Base-by-base conservation (phyloP, 352 stramenopile genomes). In the Phytophthora fragariaefolia region DNA sequence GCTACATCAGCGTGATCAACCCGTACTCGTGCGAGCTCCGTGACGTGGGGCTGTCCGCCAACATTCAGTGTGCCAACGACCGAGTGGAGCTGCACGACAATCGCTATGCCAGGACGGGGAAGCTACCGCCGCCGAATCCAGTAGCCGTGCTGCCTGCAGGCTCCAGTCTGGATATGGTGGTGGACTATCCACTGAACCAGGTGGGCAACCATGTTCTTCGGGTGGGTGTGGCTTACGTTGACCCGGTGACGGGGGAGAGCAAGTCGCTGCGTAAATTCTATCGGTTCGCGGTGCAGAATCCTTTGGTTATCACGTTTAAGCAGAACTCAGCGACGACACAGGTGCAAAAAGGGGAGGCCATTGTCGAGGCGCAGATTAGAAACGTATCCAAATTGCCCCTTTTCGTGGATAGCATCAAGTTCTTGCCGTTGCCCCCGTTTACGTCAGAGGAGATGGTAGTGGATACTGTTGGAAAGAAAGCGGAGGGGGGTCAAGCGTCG, bases 1-100 rank as follows among this genome's bases (percentile, higher is more conserved):
- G 90, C 73, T 97, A 97, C 75, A 96, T 97, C 72, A 95, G 83
- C 58, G 90, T 97, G 18, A 93, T 97, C 54, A 97, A 97, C 71
- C 88, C 89, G 55, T 96, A 92, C 69, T 77, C 82, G 32, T 94
- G 82, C 24, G 83, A 93, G 18, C 48, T 96, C 23, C 78, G 83
- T 12, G 82, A 96, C 61, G 88, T 96, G 6, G 79, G 83, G 1
- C 67, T 96, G 6, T 91, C 83, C 4, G 86, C 83, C 24, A 97
- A 94, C 63, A 93, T 97, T 34, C 90, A 97, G 61, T 96, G 84
- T 63, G 82, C 81, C 18, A 91, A 91, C 63, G 85, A 92, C 59
- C 83, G 86, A 23, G 80, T 91, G 6, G 85, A 93, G 50, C 69
- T 93, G n/a, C 82, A 83, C 32, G 87, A 93, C 68, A 93, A 92